phyloP scores from a whole-genome alignment of 306 rosid genomes.

The Rubus idaeus region DNA sequence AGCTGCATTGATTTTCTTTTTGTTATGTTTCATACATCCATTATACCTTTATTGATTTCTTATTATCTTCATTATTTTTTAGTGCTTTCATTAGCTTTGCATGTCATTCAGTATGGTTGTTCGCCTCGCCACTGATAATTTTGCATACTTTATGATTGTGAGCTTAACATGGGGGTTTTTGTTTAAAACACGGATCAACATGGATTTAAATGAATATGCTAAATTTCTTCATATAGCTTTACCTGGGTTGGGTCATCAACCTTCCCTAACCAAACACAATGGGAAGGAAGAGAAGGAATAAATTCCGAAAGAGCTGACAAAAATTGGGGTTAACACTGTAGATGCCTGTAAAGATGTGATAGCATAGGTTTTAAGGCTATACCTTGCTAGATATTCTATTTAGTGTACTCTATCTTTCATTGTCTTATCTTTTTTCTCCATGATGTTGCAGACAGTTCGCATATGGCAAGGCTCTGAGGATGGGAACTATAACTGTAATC shows the following conservation, averaged over 20 bases:
- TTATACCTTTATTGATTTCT: not conserved
- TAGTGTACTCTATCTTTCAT: not conserved
- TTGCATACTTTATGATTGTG: not conserved
- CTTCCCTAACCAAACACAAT: not conserved
- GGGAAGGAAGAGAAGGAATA: not conserved
- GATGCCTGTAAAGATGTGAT: not conserved
- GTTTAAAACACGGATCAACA: not conserved
- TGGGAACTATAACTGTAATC: slow-evolving; percentile 74
- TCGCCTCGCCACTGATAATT: not conserved
- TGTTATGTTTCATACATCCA: not conserved
- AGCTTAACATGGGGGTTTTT: not conserved
- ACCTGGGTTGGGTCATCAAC: not conserved
- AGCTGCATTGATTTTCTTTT: not conserved
- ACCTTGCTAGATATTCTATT: not conserved
- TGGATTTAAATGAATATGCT: not conserved
- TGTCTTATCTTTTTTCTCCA: slow-evolving; percentile 11
- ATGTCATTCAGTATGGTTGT: not conserved
- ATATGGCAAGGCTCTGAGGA: slow-evolving; percentile 86
- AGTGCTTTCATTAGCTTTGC: not conserved
- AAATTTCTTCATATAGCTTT: not conserved
- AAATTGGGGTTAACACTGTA: not conserved
- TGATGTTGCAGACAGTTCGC: slow-evolving; percentile 77
- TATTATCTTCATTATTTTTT: not conserved
- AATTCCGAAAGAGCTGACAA: no score
- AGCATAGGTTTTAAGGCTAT: not conserved